Evolutionary conservation across 139 green algal genomes (phyloP), one percentile per base, ranked within the genome.

Genomic region (Asterochloris sp.): DNA sequence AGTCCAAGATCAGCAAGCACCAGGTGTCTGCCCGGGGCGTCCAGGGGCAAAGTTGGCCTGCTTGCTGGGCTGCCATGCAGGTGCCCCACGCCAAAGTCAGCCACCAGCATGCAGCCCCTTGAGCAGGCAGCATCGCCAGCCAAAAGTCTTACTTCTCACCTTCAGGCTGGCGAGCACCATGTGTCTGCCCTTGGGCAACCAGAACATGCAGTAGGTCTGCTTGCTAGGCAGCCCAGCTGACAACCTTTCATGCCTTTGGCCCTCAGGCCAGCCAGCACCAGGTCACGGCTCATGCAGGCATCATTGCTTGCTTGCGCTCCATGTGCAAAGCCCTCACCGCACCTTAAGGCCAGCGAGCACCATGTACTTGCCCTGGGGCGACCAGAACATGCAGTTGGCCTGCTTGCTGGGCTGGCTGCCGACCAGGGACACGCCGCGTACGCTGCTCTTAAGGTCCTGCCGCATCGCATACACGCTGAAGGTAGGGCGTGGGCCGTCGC

Each of bases 391-490:
- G 78, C 78, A 79, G 86, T 95, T 98, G 87, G 85, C 93, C 74
- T 91, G 85, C 89, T 95, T 94, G 89, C 84, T 91, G 77, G 92
- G 83, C 78, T 98, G 83, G 28, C 83, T 90, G 71, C 82, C 69
- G 14, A 94, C 54, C 26, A 85, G 88, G 61, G 83, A 69, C 54
- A 91, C 89, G 27, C 87, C 86, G 28, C 76, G 68, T 27, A 78
- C 80, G 61, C 64, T 86, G 24, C 66, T 95, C 69, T 94, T 91
- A 66, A 80, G 74, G 83, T 94, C 92, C 24, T 61, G 68, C 61
- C 89, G 90, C 97, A 99, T 99, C 69, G 85, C 92, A 90, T 98
- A 99, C 87, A 99, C 94, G 38, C 89, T 94, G 24, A 99, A 88
- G 69, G 90, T 90, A 29, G 92, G 93, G 21, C 92, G 85, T 0